A percentile compares a stretch with the other conserved stretches of the same genome.
These are phyloP conservation scores for Leccinum ochraceum DNA, from an alignment of 768 basidiomycete genomes.

Conservation along the genomic window DNA sequence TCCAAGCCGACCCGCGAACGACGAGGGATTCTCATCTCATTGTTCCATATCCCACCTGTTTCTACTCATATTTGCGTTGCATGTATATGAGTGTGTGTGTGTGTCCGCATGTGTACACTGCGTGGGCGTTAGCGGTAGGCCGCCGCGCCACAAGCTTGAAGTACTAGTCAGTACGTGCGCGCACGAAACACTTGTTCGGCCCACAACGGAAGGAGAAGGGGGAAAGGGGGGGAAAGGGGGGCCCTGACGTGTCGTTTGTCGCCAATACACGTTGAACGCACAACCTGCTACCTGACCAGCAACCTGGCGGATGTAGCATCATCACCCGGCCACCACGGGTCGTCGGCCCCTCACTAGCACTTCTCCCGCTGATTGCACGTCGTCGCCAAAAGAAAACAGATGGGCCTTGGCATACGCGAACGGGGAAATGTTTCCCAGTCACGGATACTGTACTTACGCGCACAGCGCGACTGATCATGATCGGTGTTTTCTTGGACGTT, in stretches of 20 bases:
- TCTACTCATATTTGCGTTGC: neutral
- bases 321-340: neutral
- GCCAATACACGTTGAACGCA: too few relatives aligned
- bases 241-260: too few relatives aligned
- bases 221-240: neutral
- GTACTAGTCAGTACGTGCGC: too few relatives aligned
- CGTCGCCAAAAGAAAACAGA: neutral
- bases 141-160: too few relatives aligned
- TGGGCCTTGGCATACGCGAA: too few relatives aligned
- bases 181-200: too few relatives aligned
- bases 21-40: neutral
- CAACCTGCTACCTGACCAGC: too few relatives aligned
- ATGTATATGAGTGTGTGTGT: neutral
- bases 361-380: slow-evolving; percentile 7
- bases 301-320: neutral
- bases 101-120: neutral
- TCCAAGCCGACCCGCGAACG: neutral
- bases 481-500: neutral
- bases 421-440: too few relatives aligned
- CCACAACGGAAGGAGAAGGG: neutral
- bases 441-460: neutral
- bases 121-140: too few relatives aligned
- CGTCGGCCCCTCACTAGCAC: neutral
- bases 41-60: neutral
- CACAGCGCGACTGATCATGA: neutral